phyloP scores from a whole-genome alignment of 106 monocot species.

The Iris macrosiphon region DNA sequence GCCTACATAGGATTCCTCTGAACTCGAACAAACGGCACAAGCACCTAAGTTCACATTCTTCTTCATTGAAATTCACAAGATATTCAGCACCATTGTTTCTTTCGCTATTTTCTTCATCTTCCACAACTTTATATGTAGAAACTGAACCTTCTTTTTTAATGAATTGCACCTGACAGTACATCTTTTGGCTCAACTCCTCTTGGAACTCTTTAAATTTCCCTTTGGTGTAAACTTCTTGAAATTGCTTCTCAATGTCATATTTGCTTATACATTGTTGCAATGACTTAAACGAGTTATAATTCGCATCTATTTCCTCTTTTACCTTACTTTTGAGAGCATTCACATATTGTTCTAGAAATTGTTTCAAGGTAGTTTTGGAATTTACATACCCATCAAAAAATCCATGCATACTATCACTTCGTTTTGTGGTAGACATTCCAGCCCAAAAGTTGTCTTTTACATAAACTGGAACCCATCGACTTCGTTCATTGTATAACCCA shows the following conservation, averaged over 20 bases:
- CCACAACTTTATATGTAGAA: too few species aligned
- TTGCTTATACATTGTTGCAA: not conserved
- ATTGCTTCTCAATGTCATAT: not conserved
- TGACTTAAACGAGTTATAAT: not conserved
- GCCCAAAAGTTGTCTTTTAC: not conserved
- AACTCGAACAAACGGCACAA: too few species aligned
- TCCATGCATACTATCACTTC: not conserved
- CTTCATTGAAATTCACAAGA: too few species aligned
- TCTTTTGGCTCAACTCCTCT: not conserved
- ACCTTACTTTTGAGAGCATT: not conserved
- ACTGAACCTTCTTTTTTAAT: too few species aligned
- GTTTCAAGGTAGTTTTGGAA: not conserved
- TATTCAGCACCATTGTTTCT: too few species aligned
- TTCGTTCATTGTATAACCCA: not conserved
- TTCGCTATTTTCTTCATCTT: too few species aligned
- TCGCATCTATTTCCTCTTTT: not conserved
- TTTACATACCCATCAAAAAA: slow-evolving; percentile 4
- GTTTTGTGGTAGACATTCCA: slow-evolving; percentile 1
- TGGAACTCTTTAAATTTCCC: not conserved
- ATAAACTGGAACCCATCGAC: not conserved
- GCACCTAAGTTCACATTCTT: too few species aligned
- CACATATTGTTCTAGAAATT: not conserved
- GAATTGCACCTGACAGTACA: not conserved
- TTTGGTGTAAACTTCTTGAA: not conserved
- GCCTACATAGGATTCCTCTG: too few species aligned